phyloP scores from a whole-genome alignment of 768 basidiomycete species.

The Suillus paluster region DNA sequence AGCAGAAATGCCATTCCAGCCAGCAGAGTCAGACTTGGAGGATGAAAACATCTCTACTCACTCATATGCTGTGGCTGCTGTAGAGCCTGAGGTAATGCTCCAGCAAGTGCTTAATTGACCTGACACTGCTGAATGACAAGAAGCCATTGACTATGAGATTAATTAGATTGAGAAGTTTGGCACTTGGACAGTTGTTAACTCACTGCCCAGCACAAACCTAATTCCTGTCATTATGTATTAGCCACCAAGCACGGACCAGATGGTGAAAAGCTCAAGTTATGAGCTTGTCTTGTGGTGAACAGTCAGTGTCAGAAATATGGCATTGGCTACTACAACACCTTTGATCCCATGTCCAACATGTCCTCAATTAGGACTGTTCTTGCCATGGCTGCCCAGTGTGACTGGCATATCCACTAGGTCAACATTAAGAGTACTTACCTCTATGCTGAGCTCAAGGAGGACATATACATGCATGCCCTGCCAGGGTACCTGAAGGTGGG shows the following conservation, averaged over 20 bases:
- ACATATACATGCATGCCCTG: no score
- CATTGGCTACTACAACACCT: no score
- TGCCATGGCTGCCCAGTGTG: no score
- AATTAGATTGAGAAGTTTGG: constrained; percentile 20
- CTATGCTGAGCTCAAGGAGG: no score
- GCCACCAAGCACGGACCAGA: constrained; percentile 3
- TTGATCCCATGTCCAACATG: no score
- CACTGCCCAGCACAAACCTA: constrained; percentile 30
- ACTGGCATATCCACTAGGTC: no score
- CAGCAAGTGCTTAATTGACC: constrained; percentile 7
- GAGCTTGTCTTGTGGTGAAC: no score
- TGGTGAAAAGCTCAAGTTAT: no score
- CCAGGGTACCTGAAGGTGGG: no score
- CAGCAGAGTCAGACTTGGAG: background rate
- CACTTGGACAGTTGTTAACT: constrained; percentile 30
- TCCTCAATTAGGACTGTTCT: no score
- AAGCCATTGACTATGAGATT: constrained; percentile 18
- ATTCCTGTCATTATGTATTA: constrained; percentile 23
- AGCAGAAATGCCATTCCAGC: background rate
- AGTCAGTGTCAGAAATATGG: no score
- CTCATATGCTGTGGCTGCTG: background rate
- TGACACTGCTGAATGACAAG: constrained; percentile 6
- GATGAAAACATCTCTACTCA: background rate
- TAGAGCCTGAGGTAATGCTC: constrained; percentile 3
- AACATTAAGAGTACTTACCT: no score